Evolutionary conservation across 257 asterid species (phyloP), one percentile per base, ranked within the genome.

Genomic region (Solanum chaucha): DNA sequence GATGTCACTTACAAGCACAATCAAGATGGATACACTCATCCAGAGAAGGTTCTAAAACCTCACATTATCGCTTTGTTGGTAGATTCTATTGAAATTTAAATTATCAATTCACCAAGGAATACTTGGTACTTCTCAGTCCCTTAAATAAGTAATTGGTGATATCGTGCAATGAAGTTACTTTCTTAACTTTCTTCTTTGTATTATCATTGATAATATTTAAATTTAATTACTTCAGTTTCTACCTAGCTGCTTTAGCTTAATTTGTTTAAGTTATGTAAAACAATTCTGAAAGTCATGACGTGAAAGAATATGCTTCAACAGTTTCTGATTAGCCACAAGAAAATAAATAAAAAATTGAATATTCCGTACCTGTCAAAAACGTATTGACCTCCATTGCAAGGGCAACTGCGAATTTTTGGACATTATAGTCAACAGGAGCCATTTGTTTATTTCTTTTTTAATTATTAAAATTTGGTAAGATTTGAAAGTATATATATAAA

Each of bases 11-110:
- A 92, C 72, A 89, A 90, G 84, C 59, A 89, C 44, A 87, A 88
- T 41, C 84, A 87, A 80, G 94, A 90, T 84, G 95, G 95, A 5
- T 91, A 88, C 40, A 91, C 94, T 8, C 85, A 90, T 19, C 94
- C 93, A 1, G 90, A 92, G 75, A 90, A 86, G 3, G 73, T 24
- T 2, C 9, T 65, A 5, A 65, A 65, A 26, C 73, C 73, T 67
- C 73, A 67, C 14, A 88, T 92, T 12, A 40, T 28, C 22, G 89
- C 88, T 5, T 58, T 90, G 70, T 88, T 93, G 19, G 68, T 89
- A 38, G 87, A 91, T n/a, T 24, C 90, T 38, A 30, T 88, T 36
- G 81, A 73, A 3, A 34, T 73, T 19, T 72, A 34, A 36, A 10
- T 73, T 22, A 35, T 19, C 17, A 35, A 8, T 30, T 13, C 88